These are phyloP conservation scores for Colletotrichum siamense DNA, from an alignment of 2,329 filamentous ascomycete species.

Conservation along the genomic window DNA sequence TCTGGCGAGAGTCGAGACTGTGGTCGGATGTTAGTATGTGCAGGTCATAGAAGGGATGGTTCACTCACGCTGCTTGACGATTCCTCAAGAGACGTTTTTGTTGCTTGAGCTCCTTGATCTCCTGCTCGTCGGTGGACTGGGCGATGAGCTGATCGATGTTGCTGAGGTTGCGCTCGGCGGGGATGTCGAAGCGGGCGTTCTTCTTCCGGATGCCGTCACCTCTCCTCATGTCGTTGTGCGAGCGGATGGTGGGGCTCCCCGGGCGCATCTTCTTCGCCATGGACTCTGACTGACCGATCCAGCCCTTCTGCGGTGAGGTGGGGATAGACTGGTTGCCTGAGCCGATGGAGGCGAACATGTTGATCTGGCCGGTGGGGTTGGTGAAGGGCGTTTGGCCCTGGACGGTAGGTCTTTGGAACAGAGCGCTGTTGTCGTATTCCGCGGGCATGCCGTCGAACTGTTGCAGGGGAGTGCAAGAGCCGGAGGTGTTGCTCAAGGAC, in stretches of 20 bases:
- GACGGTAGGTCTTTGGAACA: slow-evolving; percentile 58
- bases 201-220: slow-evolving; percentile 97
- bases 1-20: slow-evolving; percentile 93
- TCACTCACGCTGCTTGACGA: slow-evolving; percentile 90
- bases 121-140: slow-evolving; percentile 85
- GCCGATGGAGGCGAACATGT: slow-evolving; percentile 59
- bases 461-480: slow-evolving; percentile 76
- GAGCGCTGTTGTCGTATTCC: slow-evolving; percentile 59
- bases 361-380: slow-evolving; percentile 53
- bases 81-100: slow-evolving; percentile 95
- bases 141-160: slow-evolving; percentile 95
- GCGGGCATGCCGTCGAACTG: slow-evolving; percentile 68
- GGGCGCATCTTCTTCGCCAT: slow-evolving; percentile 67
- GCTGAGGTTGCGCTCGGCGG: slow-evolving; percentile 87
- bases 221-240: slow-evolving; percentile 77
- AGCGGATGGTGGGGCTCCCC: slow-evolving; percentile 72
- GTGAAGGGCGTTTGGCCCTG: slow-evolving; percentile 61
- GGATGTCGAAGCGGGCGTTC: slow-evolving; percentile 98
- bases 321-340: slow-evolving; percentile 55
- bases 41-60: not conserved
- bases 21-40: slow-evolving; percentile 10
- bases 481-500: slow-evolving; percentile 70
- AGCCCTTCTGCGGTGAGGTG: slow-evolving; percentile 64
- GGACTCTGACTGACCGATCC: slow-evolving; percentile 54
- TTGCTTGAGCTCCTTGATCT: slow-evolving; percentile 98